Percentiles rank a stretch among this genome's conserved stretches.
Conservation (phyloP, 768 basidiomycete species). For the Mycena indigotica region DNA sequence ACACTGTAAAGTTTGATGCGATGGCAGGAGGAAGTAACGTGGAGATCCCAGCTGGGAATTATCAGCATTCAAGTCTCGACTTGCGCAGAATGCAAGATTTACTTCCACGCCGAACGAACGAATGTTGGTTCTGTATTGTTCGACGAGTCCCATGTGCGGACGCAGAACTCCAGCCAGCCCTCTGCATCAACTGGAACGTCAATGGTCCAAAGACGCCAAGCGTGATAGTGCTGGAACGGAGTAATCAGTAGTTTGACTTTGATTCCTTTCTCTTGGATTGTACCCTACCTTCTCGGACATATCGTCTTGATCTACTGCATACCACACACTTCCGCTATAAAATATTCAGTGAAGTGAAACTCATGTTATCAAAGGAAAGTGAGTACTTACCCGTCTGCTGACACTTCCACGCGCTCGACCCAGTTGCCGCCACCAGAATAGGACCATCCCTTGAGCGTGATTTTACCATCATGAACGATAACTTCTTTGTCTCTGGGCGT, state of each 20-base stretch:
- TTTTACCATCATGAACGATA: conserved; percentile 50
- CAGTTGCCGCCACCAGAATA: conserved; percentile 54
- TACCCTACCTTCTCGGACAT: conserved; percentile 48
- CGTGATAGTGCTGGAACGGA: conserved; percentile 47
- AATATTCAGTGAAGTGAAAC: background rate
- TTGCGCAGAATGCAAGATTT: conserved; percentile 19
- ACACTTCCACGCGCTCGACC: conserved; percentile 59
- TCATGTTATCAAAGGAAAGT: background rate
- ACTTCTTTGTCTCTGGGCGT: conserved; percentile 46
- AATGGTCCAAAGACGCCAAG: conserved; percentile 57
- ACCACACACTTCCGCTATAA: conserved; percentile 52
- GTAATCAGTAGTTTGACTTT: background rate
- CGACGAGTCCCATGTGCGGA: conserved; percentile 59
- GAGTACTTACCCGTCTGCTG: conserved; percentile 44
- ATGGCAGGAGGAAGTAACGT: conserved; percentile 46
- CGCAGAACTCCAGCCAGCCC: conserved; percentile 59
- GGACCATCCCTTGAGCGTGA: conserved; percentile 46
- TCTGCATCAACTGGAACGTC: conserved; percentile 55
- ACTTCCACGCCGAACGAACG: conserved; percentile 60
- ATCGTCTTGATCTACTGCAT: conserved; percentile 46
- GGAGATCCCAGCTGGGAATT: background rate
- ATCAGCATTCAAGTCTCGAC: background rate
- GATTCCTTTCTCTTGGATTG: background rate
- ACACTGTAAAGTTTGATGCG: conserved; percentile 59
- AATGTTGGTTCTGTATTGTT: conserved; percentile 60